Evolutionary conservation across 2,329 filamentous ascomycete species (phyloP).

Genomic region (Nothopassalora personata): DNA sequence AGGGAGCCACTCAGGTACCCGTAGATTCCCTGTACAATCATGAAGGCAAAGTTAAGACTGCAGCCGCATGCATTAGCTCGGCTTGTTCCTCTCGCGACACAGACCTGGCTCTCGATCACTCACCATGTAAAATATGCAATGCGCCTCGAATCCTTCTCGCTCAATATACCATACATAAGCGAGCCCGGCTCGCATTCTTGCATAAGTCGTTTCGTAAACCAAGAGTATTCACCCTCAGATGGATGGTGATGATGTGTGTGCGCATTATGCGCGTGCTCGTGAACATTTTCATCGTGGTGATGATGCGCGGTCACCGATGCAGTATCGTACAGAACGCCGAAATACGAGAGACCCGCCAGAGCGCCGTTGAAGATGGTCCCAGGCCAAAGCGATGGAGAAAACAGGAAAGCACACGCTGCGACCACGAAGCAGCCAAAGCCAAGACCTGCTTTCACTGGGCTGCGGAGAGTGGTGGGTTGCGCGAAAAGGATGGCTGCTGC

Average conservation of each 20-base stretch:
- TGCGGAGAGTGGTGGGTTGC: constrained; percentile 39
- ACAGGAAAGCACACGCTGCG: constrained; percentile 33
- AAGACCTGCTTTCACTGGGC: constrained; percentile 31
- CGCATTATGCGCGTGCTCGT: constrained; percentile 30
- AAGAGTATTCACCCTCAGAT: constrained; percentile 52
- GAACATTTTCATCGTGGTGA: constrained; percentile 27
- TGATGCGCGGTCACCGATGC: constrained; percentile 25
- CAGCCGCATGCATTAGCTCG: constrained; percentile 7
- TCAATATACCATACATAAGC: constrained; percentile 76
- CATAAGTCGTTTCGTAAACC: constrained; percentile 68
- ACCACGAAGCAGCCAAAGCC: constrained; percentile 30
- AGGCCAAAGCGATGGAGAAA: constrained; percentile 33
- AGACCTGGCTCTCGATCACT: constrained; percentile 30
- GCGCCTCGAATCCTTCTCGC: constrained; percentile 84
- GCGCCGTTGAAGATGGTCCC: constrained; percentile 32
- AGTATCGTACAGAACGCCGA: constrained; percentile 40
- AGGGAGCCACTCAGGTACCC: constrained; percentile 90
- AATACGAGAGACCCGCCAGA: constrained; percentile 33
- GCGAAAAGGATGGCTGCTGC: constrained; percentile 40
- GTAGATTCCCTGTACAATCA: constrained; percentile 91
- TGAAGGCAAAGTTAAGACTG: constrained; percentile 90
- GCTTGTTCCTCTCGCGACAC: background rate
- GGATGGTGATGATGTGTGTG: constrained; percentile 31
- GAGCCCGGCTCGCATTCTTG: constrained; percentile 65
- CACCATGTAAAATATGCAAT: constrained; percentile 98